Conservation (phyloP, 2,329 filamentous ascomycete genomes). For the Fusarium pseudoanthophilum region DNA sequence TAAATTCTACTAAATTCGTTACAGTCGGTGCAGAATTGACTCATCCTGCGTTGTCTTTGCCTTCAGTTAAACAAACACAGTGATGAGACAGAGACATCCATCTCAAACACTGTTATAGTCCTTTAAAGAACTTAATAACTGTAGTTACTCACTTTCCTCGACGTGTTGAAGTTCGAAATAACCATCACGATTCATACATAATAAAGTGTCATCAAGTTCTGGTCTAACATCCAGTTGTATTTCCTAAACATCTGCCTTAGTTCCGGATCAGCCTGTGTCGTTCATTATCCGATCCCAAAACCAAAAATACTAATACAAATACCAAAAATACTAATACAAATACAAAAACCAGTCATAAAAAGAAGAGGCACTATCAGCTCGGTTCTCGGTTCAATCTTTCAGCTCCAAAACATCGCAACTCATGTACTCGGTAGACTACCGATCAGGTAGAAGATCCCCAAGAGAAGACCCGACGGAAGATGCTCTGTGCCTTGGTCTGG, state of each 20-base stretch:
- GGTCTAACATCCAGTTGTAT: not conserved
- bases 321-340: not conserved
- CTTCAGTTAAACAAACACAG: not conserved
- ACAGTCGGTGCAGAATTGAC: too few relatives aligned
- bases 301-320: not conserved
- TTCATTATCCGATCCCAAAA: too few relatives aligned
- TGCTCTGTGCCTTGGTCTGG: not conserved
- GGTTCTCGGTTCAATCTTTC: rapidly evolving
- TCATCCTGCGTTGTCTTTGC: not conserved
- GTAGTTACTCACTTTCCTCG: rapidly evolving
- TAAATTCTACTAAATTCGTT: rapidly evolving
- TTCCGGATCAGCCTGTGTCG: not conserved
- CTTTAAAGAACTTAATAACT: not conserved
- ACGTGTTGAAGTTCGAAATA: rapidly evolving
- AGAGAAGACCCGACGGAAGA: not conserved
- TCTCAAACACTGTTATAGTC: not conserved
- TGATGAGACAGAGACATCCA: not conserved
- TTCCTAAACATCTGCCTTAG: too few relatives aligned
- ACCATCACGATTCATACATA: not conserved
- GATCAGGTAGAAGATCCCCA: not conserved
- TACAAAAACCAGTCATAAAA: not conserved
- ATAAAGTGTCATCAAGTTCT: not conserved
- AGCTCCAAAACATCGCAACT: too few relatives aligned
- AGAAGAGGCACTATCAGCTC: rapidly evolving
- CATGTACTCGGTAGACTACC: not conserved